Conservation (phyloP, 495 filamentous ascomycete genomes). For the Podospora australis region DNA sequence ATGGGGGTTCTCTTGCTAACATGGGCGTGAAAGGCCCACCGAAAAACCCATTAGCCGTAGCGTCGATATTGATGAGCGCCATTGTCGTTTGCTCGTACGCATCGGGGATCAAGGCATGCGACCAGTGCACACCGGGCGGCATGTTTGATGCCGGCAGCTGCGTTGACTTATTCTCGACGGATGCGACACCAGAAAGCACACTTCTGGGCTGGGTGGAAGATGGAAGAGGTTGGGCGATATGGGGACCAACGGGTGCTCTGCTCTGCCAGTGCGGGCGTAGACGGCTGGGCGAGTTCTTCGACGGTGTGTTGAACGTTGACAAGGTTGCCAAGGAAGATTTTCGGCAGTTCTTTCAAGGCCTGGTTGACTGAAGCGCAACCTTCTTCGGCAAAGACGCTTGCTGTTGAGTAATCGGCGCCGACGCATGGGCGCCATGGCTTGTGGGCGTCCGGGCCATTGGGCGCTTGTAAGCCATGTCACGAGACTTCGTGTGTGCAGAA, state of each 20-base stretch:
- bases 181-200: slow-evolving; percentile 7
- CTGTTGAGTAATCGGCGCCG: too few relatives aligned
- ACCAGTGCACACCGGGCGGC: slow-evolving; percentile 13
- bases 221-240: slow-evolving; percentile 22
- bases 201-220: slow-evolving; percentile 16
- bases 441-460: too few relatives aligned
- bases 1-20: too few relatives aligned
- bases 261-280: slow-evolving; percentile 25
- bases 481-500: slow-evolving; percentile 2
- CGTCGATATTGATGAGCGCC: slow-evolving; percentile 27
- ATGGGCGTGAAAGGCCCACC: too few relatives aligned
- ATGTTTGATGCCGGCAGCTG: slow-evolving; percentile 5
- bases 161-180: slow-evolving; percentile 18
- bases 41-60: slow-evolving; percentile 25
- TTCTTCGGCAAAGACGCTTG: too few relatives aligned
- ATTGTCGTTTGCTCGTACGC: slow-evolving; percentile 27
- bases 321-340: slow-evolving; percentile 24
- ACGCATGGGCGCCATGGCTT: too few relatives aligned
- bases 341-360: slow-evolving; percentile 4
- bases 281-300: slow-evolving; percentile 26
- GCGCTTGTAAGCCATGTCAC: too few relatives aligned
- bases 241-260: slow-evolving; percentile 16
- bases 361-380: too few relatives aligned
- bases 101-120: slow-evolving; percentile 1
- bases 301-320: slow-evolving; percentile 17